Conservation (phyloP, 2,329 filamentous ascomycete genomes). For the Aureobasidium uvarum region DNA sequence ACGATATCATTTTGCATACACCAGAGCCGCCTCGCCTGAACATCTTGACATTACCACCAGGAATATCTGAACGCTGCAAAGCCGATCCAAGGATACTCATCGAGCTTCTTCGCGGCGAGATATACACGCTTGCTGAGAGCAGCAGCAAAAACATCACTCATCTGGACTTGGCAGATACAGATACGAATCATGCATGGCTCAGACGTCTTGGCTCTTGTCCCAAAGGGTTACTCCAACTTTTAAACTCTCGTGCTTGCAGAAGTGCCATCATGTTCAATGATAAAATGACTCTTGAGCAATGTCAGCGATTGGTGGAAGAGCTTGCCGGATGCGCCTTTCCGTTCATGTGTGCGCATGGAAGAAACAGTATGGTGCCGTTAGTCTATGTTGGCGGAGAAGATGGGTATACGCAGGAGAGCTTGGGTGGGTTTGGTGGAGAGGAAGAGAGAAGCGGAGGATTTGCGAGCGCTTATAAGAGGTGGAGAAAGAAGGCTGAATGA, state of each 20-base stretch:
- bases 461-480: slow-evolving; percentile 12
- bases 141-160: not conserved
- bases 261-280: slow-evolving; percentile 90
- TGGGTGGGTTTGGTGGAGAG: not conserved
- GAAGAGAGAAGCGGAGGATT: not conserved
- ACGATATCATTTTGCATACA: slow-evolving; percentile 46
- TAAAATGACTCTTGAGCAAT: slow-evolving; percentile 57
- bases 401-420: not conserved
- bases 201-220: slow-evolving; percentile 67
- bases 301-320: slow-evolving; percentile 55
- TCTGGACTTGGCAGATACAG: not conserved
- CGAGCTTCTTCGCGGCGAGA: slow-evolving; percentile 70
- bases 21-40: slow-evolving; percentile 30
- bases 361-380: slow-evolving; percentile 52
- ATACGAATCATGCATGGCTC: slow-evolving; percentile 52
- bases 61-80: slow-evolving; percentile 73
- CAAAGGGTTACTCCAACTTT: slow-evolving; percentile 68
- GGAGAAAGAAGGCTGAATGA: not conserved
- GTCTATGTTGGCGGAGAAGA: slow-evolving; percentile 33
- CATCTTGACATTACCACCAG: slow-evolving; percentile 63
- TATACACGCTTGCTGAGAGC: slow-evolving; percentile 62
- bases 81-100: slow-evolving; percentile 69
- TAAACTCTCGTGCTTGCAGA: slow-evolving; percentile 73
- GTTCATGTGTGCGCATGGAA: slow-evolving; percentile 80
- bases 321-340: slow-evolving; percentile 68